Conservation (phyloP, 306 rosid species). For the Dryas alaskensis region DNA sequence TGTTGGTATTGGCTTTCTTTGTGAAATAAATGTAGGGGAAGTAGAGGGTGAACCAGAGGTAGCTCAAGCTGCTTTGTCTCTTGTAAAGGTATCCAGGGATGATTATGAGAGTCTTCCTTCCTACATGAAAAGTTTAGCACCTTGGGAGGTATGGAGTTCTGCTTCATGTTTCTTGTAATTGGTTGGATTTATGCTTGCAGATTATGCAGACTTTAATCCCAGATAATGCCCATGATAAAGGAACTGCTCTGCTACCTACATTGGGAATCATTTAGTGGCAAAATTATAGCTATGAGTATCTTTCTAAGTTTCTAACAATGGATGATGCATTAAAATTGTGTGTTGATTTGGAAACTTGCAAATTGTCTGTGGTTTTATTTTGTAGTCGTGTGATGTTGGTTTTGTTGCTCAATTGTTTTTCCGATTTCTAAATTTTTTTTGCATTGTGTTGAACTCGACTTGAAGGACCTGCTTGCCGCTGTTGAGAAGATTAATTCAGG, state of each 20-base stretch:
- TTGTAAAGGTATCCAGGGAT: conserved; percentile 44
- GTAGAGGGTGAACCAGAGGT: conserved; percentile 33
- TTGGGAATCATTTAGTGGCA: not conserved
- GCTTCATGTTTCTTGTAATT: conserved; percentile 11
- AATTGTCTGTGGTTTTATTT: not conserved
- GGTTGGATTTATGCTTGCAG: conserved; percentile 4
- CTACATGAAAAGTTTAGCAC: conserved; percentile 72
- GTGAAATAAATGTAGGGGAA: conserved; percentile 33
- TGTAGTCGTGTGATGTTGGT: not conserved
- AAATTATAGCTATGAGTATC: not conserved
- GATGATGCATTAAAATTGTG: not conserved
- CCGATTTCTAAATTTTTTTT: not conserved
- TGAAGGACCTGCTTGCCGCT: conserved; percentile 69
- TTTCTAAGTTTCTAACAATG: not conserved
- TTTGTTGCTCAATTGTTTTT: not conserved
- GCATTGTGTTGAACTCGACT: conserved; percentile 15
- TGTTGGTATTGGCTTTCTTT: not conserved
- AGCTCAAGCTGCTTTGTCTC: conserved; percentile 34
- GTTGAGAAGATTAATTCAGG: conserved; percentile 80
- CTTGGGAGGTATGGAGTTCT: conserved; percentile 77
- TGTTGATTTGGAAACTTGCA: not conserved
- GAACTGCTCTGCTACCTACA: not conserved
- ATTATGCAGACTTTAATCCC: not conserved
- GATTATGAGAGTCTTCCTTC: conserved; percentile 76
- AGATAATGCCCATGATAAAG: not conserved